These are phyloP conservation scores for Panicum virgatum DNA, from an alignment of 202 grass and related monocot species.

Conservation along the genomic window DNA sequence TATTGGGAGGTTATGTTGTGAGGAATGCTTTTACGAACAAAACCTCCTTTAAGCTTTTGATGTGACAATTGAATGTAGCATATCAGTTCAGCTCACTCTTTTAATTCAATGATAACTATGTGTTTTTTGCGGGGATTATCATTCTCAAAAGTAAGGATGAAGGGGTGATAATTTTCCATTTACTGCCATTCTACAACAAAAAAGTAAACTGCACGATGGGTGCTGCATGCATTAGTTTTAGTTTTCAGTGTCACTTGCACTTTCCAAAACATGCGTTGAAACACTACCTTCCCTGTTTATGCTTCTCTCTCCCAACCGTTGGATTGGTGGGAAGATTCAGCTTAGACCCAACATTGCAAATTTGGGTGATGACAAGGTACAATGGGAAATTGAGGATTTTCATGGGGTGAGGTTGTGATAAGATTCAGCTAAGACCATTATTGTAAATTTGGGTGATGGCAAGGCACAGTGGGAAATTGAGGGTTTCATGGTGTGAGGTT, in stretches of 20 bases:
- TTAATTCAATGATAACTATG: background rate
- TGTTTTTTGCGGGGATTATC: background rate
- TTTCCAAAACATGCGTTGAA: background rate
- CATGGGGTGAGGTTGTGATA: background rate
- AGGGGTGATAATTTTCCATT: background rate
- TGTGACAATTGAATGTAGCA: background rate
- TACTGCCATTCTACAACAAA: background rate
- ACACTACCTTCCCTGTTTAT: background rate
- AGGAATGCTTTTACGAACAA: background rate
- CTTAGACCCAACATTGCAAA: background rate
- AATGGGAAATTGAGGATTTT: background rate
- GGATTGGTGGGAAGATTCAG: background rate
- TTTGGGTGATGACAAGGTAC: background rate
- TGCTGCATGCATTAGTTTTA: background rate
- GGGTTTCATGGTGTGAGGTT: background rate
- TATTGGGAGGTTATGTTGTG: background rate
- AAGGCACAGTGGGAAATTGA: background rate
- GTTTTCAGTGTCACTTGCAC: background rate
- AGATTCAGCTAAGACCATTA: background rate
- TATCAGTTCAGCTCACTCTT: background rate
- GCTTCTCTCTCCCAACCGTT: background rate
- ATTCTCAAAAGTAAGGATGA: background rate
- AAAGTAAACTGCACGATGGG: background rate
- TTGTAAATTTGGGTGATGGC: background rate
- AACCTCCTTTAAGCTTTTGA: background rate